Conservation (phyloP, 257 asterid genomes). For the Echium plantagineum region DNA sequence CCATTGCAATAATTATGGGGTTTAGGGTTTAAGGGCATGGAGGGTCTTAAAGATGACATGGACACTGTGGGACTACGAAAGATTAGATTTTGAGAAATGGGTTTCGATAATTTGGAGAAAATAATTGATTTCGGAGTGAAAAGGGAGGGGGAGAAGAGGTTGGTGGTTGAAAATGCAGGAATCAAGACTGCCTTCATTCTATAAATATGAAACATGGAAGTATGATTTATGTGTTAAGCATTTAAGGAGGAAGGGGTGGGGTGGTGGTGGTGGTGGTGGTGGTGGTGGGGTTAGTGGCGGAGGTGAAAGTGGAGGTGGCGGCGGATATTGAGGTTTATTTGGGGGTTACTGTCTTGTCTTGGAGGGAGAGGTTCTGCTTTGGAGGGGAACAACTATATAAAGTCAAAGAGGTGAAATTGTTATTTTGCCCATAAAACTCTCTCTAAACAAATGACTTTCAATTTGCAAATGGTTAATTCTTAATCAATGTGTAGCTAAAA, state of each 20-base stretch:
- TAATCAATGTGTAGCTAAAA: no score
- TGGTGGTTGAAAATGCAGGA: constrained; percentile 21
- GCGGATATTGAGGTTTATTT: not conserved
- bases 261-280: not conserved
- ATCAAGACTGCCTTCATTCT: constrained; percentile 48
- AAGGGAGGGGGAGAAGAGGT: constrained; percentile 17
- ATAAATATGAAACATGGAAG: constrained; percentile 7
- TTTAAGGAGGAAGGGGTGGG: not conserved
- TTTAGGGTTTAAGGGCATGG: constrained; percentile 18
- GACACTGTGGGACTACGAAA: constrained; percentile 7
- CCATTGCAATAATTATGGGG: constrained; percentile 14
- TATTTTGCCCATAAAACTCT: no score
- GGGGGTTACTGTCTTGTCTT: not conserved
- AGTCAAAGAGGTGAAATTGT: no score
- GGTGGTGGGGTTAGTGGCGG: not conserved
- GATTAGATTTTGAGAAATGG: constrained; percentile 5
- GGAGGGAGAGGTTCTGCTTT: not conserved
- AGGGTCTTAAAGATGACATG: constrained; percentile 21
- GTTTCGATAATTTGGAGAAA: constrained; percentile 14
- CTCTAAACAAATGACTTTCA: no score
- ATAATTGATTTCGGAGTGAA: constrained; percentile 22
- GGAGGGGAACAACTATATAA: no score
- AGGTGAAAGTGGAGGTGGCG: not conserved
- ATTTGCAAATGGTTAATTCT: no score
- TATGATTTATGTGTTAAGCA: not conserved